A percentile compares a stretch with the other conserved stretches of the same genome.
phyloP scores from a whole-genome alignment of 2,329 filamentous ascomycete genomes.

The Calonectria pauciramosa region DNA sequence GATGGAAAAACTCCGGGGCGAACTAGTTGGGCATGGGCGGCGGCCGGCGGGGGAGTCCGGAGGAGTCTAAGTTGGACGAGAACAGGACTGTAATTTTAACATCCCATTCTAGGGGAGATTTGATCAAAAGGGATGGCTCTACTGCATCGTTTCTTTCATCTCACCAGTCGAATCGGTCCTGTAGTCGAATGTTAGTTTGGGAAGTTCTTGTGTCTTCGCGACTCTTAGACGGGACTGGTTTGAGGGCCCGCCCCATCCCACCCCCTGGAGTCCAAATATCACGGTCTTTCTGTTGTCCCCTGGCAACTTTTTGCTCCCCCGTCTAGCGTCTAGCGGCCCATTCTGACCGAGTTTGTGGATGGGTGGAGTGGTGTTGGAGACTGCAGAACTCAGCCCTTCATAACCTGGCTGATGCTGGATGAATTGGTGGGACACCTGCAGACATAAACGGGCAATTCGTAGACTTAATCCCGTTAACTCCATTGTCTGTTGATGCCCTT shows the following conservation, averaged over 20 bases:
- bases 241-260: not conserved
- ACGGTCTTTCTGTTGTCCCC: constrained; percentile 6
- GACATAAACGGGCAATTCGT: not conserved
- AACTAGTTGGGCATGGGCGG: not conserved
- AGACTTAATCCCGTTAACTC: constrained; percentile 32
- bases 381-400: constrained; percentile 9
- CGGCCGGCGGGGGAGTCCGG: not conserved
- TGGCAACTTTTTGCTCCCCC: not conserved
- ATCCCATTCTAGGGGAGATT: not conserved
- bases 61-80: constrained; percentile 5
- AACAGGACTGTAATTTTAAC: constrained; percentile 7
- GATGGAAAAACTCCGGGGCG: constrained; percentile 26
- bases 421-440: not conserved
- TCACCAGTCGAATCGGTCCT: no score
- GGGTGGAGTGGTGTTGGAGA: constrained; percentile 6
- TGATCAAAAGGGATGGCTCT: not conserved
- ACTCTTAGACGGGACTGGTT: not conserved
- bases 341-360: constrained; percentile 7
- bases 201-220: not conserved
- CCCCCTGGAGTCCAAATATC: constrained; percentile 9
- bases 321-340: not conserved
- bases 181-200: not conserved
- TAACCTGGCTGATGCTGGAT: not conserved
- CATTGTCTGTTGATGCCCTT: not conserved
- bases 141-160: not conserved